A percentile compares a stretch with the other conserved stretches of the same genome.
Evolutionary conservation across 2,329 filamentous ascomycete genomes (phyloP).

Genomic region (Fusarium lyarnte): DNA sequence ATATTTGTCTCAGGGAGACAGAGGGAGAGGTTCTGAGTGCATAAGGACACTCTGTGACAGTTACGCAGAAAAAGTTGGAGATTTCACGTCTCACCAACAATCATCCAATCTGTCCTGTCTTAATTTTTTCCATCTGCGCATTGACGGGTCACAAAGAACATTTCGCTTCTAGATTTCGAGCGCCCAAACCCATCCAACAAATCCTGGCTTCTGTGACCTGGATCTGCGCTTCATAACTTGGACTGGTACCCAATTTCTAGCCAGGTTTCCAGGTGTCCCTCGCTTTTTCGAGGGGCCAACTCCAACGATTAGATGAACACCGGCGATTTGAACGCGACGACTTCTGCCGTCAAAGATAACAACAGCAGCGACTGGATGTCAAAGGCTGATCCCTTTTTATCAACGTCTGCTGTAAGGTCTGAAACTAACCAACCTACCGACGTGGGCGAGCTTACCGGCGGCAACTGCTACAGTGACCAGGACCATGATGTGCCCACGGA

Average conservation of each 20-base stretch:
- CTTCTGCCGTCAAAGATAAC: constrained; percentile 34
- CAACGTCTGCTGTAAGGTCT: constrained; percentile 22
- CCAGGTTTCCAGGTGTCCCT: constrained; percentile 18
- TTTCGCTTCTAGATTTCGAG: constrained; percentile 20
- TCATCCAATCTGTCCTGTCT: constrained; percentile 33
- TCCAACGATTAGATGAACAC: constrained; percentile 40
- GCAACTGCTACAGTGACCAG: constrained; percentile 35
- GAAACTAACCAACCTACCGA: constrained; percentile 27
- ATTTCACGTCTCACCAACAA: constrained; percentile 19
- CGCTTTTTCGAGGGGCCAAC: constrained; percentile 30
- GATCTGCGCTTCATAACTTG: constrained; percentile 29
- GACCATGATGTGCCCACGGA: constrained; percentile 41
- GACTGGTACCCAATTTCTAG: constrained; percentile 30
- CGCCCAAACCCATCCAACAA: constrained; percentile 14
- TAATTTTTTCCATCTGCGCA: constrained; percentile 6
- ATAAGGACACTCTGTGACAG: constrained; percentile 27
- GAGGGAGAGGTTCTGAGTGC: constrained; percentile 20
- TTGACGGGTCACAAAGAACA: constrained; percentile 3
- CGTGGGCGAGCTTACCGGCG: constrained; percentile 29
- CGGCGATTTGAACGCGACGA: constrained; percentile 36
- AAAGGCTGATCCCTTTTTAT: constrained; percentile 23
- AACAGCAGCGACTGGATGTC: constrained; percentile 10
- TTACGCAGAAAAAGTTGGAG: constrained; percentile 13
- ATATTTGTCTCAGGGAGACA: constrained; percentile 29
- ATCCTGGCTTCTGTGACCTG: constrained; percentile 26